These are phyloP conservation scores for Aspergillus pseudoterreus DNA, from an alignment of 2,329 filamentous ascomycete species.

Conservation along the genomic window DNA sequence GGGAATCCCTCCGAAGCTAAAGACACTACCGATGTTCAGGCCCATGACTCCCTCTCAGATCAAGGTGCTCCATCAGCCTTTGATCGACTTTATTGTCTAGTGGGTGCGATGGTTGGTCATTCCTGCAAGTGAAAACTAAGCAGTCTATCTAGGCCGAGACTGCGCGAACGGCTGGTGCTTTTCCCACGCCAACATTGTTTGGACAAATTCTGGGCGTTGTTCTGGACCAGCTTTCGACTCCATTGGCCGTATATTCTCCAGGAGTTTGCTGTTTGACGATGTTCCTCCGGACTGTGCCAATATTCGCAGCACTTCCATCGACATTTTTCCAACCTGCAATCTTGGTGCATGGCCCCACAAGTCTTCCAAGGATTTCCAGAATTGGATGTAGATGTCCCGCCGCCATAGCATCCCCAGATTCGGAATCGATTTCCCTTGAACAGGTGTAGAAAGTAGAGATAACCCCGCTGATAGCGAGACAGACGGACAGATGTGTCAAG, in stretches of 20 bases:
- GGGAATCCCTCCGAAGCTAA: slow-evolving; percentile 5
- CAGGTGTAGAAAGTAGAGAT: not conserved
- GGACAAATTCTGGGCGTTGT: slow-evolving; percentile 11
- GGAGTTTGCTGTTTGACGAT: slow-evolving; percentile 1
- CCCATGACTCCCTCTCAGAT: slow-evolving; percentile 8
- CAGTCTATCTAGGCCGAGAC: slow-evolving; percentile 5
- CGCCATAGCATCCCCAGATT: not conserved
- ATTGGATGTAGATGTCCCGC: slow-evolving; percentile 3
- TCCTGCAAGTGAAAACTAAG: not conserved
- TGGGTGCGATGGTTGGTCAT: not conserved
- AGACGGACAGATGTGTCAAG: too few species aligned
- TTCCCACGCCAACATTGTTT: slow-evolving; percentile 10
- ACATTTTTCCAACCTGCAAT: slow-evolving; percentile 9
- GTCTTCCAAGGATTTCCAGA: slow-evolving; percentile 9
- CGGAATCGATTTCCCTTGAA: not conserved
- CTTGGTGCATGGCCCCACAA: slow-evolving; percentile 7
- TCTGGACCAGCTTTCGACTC: slow-evolving; percentile 11
- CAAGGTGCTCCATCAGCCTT: slow-evolving; percentile 10
- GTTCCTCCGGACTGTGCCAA: slow-evolving; percentile 3
- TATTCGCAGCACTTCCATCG: slow-evolving; percentile 7
- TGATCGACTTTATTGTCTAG: slow-evolving; percentile 13
- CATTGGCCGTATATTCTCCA: slow-evolving; percentile 7
- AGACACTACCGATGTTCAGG: slow-evolving; percentile 9
- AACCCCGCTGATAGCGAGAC: not conserved
- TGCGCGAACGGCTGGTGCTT: slow-evolving; percentile 8